Base-by-base conservation (phyloP, 305 asterid genomes). In the Fraxinus floribunda region DNA sequence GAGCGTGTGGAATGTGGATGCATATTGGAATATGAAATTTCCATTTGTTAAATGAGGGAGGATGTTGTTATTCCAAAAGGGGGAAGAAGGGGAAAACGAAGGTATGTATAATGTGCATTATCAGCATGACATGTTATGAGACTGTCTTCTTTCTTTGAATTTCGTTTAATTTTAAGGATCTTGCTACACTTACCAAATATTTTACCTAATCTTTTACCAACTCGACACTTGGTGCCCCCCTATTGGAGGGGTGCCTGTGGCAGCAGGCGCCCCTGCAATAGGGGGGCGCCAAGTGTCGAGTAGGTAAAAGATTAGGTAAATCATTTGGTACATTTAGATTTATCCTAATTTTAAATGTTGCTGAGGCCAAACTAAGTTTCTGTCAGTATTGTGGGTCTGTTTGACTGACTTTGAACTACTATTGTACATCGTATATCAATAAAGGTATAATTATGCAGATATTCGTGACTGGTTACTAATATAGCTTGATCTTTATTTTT, bases 371-470 rank as follows among this genome's bases (percentile, higher is more conserved):
- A 57, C 57, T 26, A 81, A 26, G 36, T 81, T 60, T 64, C 18
- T n/a, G 38, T 18, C 71, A 24, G 24, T 82, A 5, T 15, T 30
- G 5, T 15, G 41, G 15, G 39, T 70, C 38, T 15, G 38, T 29
- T 70, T 4, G 24, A 70, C 75, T 29, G 7, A 29, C 39, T 68
- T 30, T 68, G 75, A 68, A 13, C 75, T 15, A 30, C 75, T 70
- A 70, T 70, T 70, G 18, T 4, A 11, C 41, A 30, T 70, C 10
- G 10, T 4, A 70, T 70, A 70, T 30, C 41, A 70, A 24, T 70
- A 30, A 29, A 68, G 38, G 75, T 13, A 70, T 68, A 18, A 75
- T 49, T 86, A 75, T 74, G 75, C 55, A 77, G 68, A 44, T 49
- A 62, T 70, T 18, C 0, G 29, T 71, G 52, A 15, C 10, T 38